A percentile compares a stretch with the other conserved stretches of the same genome.
phyloP scores from a whole-genome alignment of 371 early-diverging fungal genomes.

The Saksenaea vasiformis region DNA sequence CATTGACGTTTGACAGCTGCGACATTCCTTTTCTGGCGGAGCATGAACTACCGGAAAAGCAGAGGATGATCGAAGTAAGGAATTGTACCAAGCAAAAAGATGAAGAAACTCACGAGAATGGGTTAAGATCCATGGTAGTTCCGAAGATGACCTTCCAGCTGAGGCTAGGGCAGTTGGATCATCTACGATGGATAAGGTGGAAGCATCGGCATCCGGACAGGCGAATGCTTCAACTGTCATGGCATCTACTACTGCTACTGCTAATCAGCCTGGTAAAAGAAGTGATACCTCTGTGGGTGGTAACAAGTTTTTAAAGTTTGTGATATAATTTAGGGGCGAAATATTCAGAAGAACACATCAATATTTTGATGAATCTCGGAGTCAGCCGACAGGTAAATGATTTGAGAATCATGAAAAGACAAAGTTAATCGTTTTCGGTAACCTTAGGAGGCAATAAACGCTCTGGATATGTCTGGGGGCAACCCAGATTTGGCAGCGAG shows the following conservation, averaged over 20 bases:
- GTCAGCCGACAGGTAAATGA: conserved; percentile 41
- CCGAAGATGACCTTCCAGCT: conserved; percentile 42
- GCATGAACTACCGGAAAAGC: conserved; percentile 84
- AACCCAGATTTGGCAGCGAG: conserved; percentile 88
- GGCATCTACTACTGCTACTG: background rate
- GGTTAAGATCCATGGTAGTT: conserved; percentile 38
- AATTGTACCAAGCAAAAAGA: background rate
- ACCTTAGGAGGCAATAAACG: conserved; percentile 74
- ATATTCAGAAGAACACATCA: conserved; percentile 46
- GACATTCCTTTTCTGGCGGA: conserved; percentile 89
- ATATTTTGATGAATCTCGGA: conserved; percentile 41
- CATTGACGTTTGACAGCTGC: conserved; percentile 77
- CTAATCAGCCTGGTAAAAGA: background rate
- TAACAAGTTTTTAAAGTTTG: background rate
- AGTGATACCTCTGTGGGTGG: background rate
- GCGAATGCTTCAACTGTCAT: conserved; percentile 7
- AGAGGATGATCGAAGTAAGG: conserved; percentile 49
- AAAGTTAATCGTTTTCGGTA: conserved; percentile 17
- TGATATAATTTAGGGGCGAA: conserved; percentile 2
- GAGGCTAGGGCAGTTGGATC: conserved; percentile 39
- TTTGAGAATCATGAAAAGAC: background rate
- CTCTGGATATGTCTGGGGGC: conserved; percentile 81
- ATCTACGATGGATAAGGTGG: conserved; percentile 12
- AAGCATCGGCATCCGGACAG: conserved; percentile 26
- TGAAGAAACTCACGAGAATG: conserved; percentile 25